A percentile compares a stretch with the other conserved stretches of the same genome.
Evolutionary conservation across 352 stramenopile genomes (phyloP).

Genomic region (Phytophthora ohioensis): DNA sequence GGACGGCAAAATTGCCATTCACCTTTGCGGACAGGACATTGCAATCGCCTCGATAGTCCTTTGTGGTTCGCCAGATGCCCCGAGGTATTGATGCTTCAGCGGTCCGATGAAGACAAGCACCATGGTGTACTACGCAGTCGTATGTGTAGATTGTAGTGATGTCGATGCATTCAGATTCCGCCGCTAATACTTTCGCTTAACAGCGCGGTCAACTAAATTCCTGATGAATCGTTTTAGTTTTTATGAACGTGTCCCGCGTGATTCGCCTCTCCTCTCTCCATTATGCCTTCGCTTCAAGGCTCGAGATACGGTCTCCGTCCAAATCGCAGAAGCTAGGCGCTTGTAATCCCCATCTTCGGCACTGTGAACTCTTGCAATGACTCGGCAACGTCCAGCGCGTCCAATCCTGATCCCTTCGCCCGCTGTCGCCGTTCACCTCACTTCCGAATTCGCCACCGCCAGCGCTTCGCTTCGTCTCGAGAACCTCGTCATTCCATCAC

Average conservation of each 20-base stretch:
- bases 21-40: constrained; percentile 3
- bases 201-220: constrained; percentile 8
- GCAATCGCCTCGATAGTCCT: constrained; percentile 21
- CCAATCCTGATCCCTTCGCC: constrained; percentile 24
- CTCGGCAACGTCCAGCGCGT: constrained; percentile 3
- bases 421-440: constrained; percentile 27
- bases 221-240: constrained; percentile 23
- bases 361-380: constrained; percentile 5
- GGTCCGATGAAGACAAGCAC: constrained; percentile 7
- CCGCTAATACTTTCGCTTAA: constrained; percentile 1
- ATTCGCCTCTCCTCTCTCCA: constrained; percentile 24
- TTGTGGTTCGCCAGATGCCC: constrained; percentile 11
- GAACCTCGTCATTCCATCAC: constrained; percentile 6
- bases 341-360: constrained; percentile 24
- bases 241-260: not conserved
- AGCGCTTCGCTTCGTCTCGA: constrained; percentile 12
- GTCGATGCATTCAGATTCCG: not conserved
- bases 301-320: constrained; percentile 26
- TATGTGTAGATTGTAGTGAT: not conserved
- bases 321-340: constrained; percentile 28
- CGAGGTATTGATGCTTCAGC: constrained; percentile 11
- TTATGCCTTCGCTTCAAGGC: constrained; percentile 18
- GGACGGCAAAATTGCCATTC: not conserved
- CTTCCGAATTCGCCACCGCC: constrained; percentile 30
- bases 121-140: constrained; percentile 9